Base-by-base conservation (phyloP, 2,329 filamentous ascomycete genomes). In the Pestalotiopsis sp. region DNA sequence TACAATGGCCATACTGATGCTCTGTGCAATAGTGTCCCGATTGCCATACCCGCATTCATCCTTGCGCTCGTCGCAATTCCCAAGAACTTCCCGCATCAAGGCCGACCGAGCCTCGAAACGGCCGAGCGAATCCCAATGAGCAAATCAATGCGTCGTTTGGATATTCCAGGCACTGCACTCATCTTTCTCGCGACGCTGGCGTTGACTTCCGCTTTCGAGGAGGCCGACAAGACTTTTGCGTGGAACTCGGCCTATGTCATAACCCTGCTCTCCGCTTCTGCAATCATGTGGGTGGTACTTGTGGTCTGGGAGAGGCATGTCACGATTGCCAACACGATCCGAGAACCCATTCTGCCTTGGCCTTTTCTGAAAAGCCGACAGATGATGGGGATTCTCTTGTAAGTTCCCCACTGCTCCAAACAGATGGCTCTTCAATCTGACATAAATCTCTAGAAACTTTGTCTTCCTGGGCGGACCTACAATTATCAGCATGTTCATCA, bases 241-340 rank as follows among this genome's bases (percentile, higher is more conserved):
- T 87, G 84, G 84, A 73, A 70, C 9, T 82, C 80, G 58, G 76
- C 78, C 0, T 36, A 36, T 36, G 70, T 79, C 4, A 79, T 86
- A 4, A 76, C 84, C 4, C 70, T 74, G 13, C 76, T 75, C 3
- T 65, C 72, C 38, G 39, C 70, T 5, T 72, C 72, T 1, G 74
- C 70, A 0, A 27, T 73, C 7, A 63, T 75, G 2, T 75, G 75
- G 59, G 25, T 76, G 20, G 7, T 49, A 6, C 78, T 80, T 56
- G n/a, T 77, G 45, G 67, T 59, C 17, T 82, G 78, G 76, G 78
- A 80, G 66, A 70, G 59, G 9, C 31, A 38, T 17, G 36, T 38
- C 2, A 58, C 17, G 4, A 13, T 31, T 11, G 59, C 12, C 23
- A 17, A 62, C 23, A 12, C n/a, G n/a, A 38, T 39, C 14, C 23